A percentile compares a stretch with the other conserved stretches of the same genome.
These are phyloP conservation scores for Cercis canadensis DNA, from an alignment of 306 rosid species.

Conservation along the genomic window DNA sequence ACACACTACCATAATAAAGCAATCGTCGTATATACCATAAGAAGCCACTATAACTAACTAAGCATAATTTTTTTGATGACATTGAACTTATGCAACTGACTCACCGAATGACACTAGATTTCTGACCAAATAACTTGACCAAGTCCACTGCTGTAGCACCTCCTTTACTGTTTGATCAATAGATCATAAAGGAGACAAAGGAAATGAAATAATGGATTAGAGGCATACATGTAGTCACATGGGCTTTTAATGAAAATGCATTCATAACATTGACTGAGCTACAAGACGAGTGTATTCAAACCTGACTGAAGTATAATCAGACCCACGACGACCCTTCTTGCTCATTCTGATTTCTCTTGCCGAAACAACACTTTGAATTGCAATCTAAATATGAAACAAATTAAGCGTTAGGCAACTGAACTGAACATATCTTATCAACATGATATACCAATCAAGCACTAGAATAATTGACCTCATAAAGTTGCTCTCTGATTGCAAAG, in stretches of 20 bases:
- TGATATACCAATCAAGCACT: slow-evolving; percentile 24
- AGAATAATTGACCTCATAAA: slow-evolving; percentile 67
- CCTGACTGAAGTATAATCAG: slow-evolving; percentile 76
- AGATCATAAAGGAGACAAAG: slow-evolving; percentile 18
- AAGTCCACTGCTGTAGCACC: slow-evolving; percentile 80
- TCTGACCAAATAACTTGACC: slow-evolving; percentile 88
- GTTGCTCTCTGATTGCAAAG: slow-evolving; percentile 85
- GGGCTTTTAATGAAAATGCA: background rate
- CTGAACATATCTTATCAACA: slow-evolving; percentile 2
- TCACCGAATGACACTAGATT: slow-evolving; percentile 83
- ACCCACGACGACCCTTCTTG: slow-evolving; percentile 88
- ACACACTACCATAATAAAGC: slow-evolving; percentile 6
- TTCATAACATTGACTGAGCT: slow-evolving; percentile 7
- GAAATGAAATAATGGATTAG: slow-evolving; percentile 24
- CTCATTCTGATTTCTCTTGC: slow-evolving; percentile 90
- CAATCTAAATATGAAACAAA: slow-evolving; percentile 60
- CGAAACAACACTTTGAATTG: slow-evolving; percentile 85
- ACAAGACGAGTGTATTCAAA: slow-evolving; percentile 25
- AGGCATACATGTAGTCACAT: background rate
- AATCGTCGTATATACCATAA: background rate
- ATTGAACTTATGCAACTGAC: slow-evolving; percentile 39
- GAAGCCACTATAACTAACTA: background rate
- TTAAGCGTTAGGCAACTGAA: slow-evolving; percentile 1
- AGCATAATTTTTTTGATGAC: too few species aligned
- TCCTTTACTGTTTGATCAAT: slow-evolving; percentile 61